Evolutionary conservation across 1,139 yeast genomes (phyloP), one percentile per base, ranked within the genome.

Genomic region (Geotrichum citri-aurantii): DNA sequence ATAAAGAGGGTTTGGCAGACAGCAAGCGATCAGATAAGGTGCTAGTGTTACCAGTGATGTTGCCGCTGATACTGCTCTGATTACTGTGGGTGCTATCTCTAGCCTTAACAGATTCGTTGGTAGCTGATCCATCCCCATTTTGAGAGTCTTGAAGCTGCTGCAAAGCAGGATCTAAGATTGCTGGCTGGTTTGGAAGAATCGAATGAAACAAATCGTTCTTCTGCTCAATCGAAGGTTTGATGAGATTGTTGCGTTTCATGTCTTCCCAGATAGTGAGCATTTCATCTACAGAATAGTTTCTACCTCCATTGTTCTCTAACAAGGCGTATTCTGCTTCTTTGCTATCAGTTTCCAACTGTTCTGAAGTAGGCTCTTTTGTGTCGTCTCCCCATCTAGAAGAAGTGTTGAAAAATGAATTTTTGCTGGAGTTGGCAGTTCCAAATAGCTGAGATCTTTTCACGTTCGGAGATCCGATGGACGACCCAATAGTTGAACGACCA

Each of bases 181-280:
- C 63, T 6, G 67, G 67, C n/a, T 59, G 61, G 46, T 65, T 64
- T 10, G 65, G 63, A 37, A 62, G 54, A 17, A 60, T 62, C 11
- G 66, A 64, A 55, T 63, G 64, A 50, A 57, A 63, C 47, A 64
- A 29, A 21, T 63, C 66, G 26, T 62, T 63, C 61, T 66, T 66
- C 72, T 69, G 64, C 71, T 76, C 66, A 31, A 65, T 65, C 17
- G 64, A 65, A 0, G 69, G 69, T 44, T 65, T 66, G 47, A 65
- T 63, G 19, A 64, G 63, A 23, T 69, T 65, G 54, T 66, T 64
- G 19, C 64, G 63, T 69, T 80, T 76, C 71, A 81, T 75, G 46
- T 76, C 73, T 40, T 75, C 71, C 81, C 84, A 84, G 21, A 83
- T 79, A 46, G 77, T 74, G 61, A 84, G 76, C 63, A 84, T 79